A percentile compares a stretch with the other conserved stretches of the same genome.
Evolutionary conservation across 164 flowering plant genomes (phyloP).

Genomic region (Nymphaea colorata): DNA sequence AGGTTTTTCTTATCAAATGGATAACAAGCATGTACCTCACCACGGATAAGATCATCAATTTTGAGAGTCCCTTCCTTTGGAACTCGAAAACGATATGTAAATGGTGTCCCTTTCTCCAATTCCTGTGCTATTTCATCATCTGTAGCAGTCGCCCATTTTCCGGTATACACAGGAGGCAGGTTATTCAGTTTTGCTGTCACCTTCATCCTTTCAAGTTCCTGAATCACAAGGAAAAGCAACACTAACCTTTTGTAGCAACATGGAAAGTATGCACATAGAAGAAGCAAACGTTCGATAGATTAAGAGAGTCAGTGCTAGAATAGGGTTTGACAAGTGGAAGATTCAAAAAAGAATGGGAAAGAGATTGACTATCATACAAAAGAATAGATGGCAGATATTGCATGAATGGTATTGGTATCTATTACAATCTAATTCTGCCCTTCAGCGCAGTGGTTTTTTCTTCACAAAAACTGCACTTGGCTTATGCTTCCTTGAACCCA

Average conservation of each 20-base stretch:
- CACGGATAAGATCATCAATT: conserved; percentile 83
- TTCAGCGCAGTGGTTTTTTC: too few relatives aligned
- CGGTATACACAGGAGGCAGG: conserved; percentile 82
- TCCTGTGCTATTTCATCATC: conserved; percentile 65
- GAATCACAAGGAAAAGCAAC: neutral
- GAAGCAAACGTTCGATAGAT: too few relatives aligned
- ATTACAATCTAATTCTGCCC: too few relatives aligned
- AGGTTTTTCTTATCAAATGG: neutral
- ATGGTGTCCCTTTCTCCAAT: conserved; percentile 76
- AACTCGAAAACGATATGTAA: conserved; percentile 83
- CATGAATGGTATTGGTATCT: too few relatives aligned
- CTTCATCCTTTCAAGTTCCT: conserved; percentile 96
- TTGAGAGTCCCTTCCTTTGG: conserved; percentile 75
- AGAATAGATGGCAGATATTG: too few relatives aligned
- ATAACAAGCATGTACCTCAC: conserved; percentile 36
- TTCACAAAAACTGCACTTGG: too few relatives aligned
- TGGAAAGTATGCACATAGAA: too few relatives aligned
- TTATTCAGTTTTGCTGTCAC: conserved; percentile 64
- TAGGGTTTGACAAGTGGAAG: too few relatives aligned
- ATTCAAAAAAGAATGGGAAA: too few relatives aligned
- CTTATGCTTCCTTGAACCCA: too few relatives aligned
- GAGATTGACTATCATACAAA: too few relatives aligned
- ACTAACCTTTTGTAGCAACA: neutral
- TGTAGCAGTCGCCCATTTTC: conserved; percentile 83
- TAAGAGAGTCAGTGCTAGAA: too few relatives aligned